phyloP scores from a whole-genome alignment of 352 stramenopile species.

The Phytophthora aleatoria region DNA sequence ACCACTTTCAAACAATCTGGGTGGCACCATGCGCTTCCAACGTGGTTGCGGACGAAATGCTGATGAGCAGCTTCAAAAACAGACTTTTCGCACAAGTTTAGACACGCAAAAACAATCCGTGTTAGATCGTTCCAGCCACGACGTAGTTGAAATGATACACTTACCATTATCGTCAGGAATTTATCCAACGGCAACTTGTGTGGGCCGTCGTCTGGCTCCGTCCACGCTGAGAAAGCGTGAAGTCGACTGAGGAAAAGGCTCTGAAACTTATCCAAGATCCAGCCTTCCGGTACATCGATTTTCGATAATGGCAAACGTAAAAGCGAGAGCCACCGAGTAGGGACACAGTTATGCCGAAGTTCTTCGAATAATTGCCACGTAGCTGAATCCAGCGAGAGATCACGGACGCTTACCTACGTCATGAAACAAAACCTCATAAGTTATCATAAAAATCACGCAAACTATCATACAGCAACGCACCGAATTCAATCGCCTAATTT shows the following conservation, averaged over 20 bases:
- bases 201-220: slow-evolving; percentile 26
- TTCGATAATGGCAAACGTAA: background rate
- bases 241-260: slow-evolving; percentile 36
- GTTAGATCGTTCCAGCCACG: background rate
- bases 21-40: slow-evolving; percentile 40
- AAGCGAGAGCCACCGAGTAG: slow-evolving; percentile 16
- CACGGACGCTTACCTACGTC: slow-evolving; percentile 10
- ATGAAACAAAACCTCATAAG: slow-evolving; percentile 4
- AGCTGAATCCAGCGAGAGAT: slow-evolving; percentile 11
- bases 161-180: slow-evolving; percentile 46
- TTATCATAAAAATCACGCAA: background rate
- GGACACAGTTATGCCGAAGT: slow-evolving; percentile 3
- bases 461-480: slow-evolving; percentile 18
- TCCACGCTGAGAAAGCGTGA: slow-evolving; percentile 44
- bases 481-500: slow-evolving; percentile 32
- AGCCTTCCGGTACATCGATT: background rate
- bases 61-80: slow-evolving; percentile 60
- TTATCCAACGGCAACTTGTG: slow-evolving; percentile 42
- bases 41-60: slow-evolving; percentile 56
- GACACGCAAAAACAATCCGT: background rate
- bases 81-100: slow-evolving; percentile 27
- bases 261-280: slow-evolving; percentile 44
- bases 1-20: slow-evolving; percentile 44
- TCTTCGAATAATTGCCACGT: slow-evolving; percentile 6
- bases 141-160: background rate